Evolutionary conservation across 2,329 filamentous ascomycete species (phyloP), one percentile per base, ranked within the genome.

Genomic region (Karstenula rhodostoma): DNA sequence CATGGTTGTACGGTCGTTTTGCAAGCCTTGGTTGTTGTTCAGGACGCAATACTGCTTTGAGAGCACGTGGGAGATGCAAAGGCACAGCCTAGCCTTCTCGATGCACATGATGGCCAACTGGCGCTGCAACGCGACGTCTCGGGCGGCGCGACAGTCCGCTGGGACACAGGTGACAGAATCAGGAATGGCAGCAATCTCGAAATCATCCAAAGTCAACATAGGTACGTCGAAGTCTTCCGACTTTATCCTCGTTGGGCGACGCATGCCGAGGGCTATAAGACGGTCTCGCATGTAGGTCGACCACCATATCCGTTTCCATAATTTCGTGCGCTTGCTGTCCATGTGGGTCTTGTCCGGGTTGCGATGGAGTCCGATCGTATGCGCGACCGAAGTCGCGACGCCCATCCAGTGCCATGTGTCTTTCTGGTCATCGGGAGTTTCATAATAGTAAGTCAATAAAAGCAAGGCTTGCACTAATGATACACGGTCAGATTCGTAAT

Each of bases 321-420:
- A 82, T 71, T 89, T 92, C 73, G 93, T 91, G 71, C 91, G 90
- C 56, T 87, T 84, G 3, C 81, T 78, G 42, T 90, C 86, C 86
- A 97, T 92, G 68, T 87, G 89, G 9, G 91, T 93, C 59, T 89
- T 90, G 32, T 86, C 86, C 1, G 93, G 93, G 70, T 97, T 92
- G 64, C 94, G 90, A 78, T 98, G 93, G 19, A 97, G 84, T 6
- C 94, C 94, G 65, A 97, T 97, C 13, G 94, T 97, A 77, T 97
- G 93, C 55, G 93, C 94, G 49, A 97, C 83, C 13, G 94, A 97
- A 61, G 96, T 92, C 44, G 94, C 94, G 40, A 97, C 92, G 19
- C 94, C 94, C 92, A 97, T 96, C 94, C 94, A 97, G 75, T 97
- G 94, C 92, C 94, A 97, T 48, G 94, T 97, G 76, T 97, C 94